These are phyloP conservation scores for Fusarium circinatum DNA, from an alignment of 2,329 filamentous ascomycete species.

Conservation along the genomic window DNA sequence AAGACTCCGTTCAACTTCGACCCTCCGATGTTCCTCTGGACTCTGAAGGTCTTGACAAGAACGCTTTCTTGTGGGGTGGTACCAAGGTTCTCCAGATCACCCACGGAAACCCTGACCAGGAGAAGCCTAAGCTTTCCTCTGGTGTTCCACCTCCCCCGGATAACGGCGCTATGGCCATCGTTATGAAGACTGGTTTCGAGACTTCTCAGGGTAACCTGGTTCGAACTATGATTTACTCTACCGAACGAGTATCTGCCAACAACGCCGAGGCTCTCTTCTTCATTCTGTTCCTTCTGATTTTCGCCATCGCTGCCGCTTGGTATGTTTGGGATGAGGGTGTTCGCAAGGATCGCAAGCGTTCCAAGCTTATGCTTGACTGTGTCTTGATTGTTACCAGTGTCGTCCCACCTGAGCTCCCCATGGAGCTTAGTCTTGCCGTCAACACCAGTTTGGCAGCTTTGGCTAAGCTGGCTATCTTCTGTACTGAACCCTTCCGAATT, in stretches of 20 bases:
- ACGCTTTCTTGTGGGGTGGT: conserved; percentile 93
- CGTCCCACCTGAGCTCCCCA: conserved; percentile 96
- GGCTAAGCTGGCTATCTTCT: conserved; percentile 97
- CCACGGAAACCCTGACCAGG: conserved; percentile 82
- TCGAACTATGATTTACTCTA: conserved; percentile 99
- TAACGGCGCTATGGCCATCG: conserved; percentile 91
- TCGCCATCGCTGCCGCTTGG: conserved; percentile 97
- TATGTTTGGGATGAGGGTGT: conserved; percentile 99
- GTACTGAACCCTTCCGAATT: conserved; percentile 98
- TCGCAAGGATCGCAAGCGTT: conserved; percentile 91
- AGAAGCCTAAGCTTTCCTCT: conserved; percentile 75
- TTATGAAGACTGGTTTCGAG: conserved; percentile 98
- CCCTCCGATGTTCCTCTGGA: conserved; percentile 84
- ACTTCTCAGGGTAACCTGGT: conserved; percentile 98
- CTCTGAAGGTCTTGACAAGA: conserved; percentile 93
- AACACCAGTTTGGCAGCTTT: conserved; percentile 96
- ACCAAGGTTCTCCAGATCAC: conserved; percentile 97
- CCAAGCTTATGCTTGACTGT: conserved; percentile 96
- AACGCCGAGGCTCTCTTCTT: conserved; percentile 97
- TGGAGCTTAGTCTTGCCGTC: conserved; percentile 97
- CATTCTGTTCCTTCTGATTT: conserved; percentile 95
- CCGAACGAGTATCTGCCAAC: conserved; percentile 97
- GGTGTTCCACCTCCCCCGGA: conserved; percentile 88
- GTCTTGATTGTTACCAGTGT: conserved; percentile 98
- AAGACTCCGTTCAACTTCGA: conserved; percentile 93